These are phyloP conservation scores for Phytophthora pistaciae DNA, from an alignment of 352 stramenopile genomes.

Conservation along the genomic window DNA sequence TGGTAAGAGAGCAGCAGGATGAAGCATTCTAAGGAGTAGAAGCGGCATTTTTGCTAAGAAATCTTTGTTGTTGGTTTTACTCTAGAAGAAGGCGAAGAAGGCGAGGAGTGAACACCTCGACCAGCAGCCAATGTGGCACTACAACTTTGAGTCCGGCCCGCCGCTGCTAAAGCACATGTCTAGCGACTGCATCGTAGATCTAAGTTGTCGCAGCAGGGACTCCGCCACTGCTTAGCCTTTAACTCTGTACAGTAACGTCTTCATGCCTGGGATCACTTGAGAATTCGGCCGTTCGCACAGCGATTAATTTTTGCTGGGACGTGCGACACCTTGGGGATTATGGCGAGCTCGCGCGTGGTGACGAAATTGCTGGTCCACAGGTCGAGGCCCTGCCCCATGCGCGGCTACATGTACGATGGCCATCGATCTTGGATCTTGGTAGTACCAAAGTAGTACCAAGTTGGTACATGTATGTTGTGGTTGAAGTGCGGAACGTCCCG, in stretches of 20 bases:
- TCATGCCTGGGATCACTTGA: slow-evolving; percentile 3
- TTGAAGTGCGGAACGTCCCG: background rate
- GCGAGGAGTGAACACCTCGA: slow-evolving; percentile 22
- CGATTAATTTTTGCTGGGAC: slow-evolving; percentile 9
- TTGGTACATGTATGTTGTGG: background rate
- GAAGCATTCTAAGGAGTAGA: background rate
- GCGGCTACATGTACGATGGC: background rate
- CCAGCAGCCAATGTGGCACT: slow-evolving; percentile 47
- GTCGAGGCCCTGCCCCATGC: background rate
- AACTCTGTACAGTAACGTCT: background rate
- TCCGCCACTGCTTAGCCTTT: background rate
- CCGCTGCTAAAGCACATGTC: slow-evolving; percentile 40
- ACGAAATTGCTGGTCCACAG: background rate
- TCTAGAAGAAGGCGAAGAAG: slow-evolving; percentile 23
- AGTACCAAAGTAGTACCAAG: no score
- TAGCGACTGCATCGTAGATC: slow-evolving; percentile 40
- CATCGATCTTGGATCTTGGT: background rate
- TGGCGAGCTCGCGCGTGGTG: background rate
- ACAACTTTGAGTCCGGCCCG: slow-evolving; percentile 56
- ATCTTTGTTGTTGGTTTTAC: background rate
- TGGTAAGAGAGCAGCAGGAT: slow-evolving; percentile 43
- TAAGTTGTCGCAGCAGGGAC: slow-evolving; percentile 26
- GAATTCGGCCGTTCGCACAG: background rate
- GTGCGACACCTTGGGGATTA: background rate
- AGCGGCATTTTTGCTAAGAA: slow-evolving; percentile 21